Evolutionary conservation across 306 rosid species (phyloP), one percentile per base, ranked within the genome.

Genomic region (Alnus glutinosa): DNA sequence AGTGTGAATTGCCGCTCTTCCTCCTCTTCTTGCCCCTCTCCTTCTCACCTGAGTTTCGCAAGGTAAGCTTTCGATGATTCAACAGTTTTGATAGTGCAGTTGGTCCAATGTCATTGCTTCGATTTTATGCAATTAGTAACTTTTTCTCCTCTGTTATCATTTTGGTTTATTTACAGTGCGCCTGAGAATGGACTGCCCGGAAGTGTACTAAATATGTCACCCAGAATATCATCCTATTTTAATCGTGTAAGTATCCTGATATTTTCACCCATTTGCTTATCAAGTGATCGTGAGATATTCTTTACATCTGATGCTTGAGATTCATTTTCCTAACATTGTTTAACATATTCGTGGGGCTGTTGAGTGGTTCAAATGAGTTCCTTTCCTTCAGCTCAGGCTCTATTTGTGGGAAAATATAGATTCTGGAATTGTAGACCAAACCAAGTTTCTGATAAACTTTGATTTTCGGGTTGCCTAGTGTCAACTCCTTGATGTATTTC

Each of bases 201-300:
- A 16, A 81, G 73, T 30, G 8, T 81, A 14, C 34, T 77, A 4
- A 55, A 48, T 55, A 82, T 63, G 78, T 77, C 85, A 15, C 81
- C 85, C 16, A 55, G 59, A 51, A 64, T 76, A 1, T 71, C 75
- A 28, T 70, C 77, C 74, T 71, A 59, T 57, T 81, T 70, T 30
- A 61, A 62, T 49, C 78, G 81, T 32, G 81, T 77, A 71, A 71
- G 77, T 28, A 48, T 7, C 18, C 10, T 48, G 2, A 11, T 14
- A 55, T 44, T 61, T 55, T 39, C n/a, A 50, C 71, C 32, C 16
- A 48, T 32, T 62, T 52, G 71, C 58, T 54, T 39, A 23, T 57
- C 34, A 23, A 58, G 28, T n/a, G 51, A 30, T 30, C 34, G 63
- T 36, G 42, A 67, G 5, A 39, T 67, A 23, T 54, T 23, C 47